Conservation (phyloP, 495 filamentous ascomycete genomes). For the Penicillium manginii region DNA sequence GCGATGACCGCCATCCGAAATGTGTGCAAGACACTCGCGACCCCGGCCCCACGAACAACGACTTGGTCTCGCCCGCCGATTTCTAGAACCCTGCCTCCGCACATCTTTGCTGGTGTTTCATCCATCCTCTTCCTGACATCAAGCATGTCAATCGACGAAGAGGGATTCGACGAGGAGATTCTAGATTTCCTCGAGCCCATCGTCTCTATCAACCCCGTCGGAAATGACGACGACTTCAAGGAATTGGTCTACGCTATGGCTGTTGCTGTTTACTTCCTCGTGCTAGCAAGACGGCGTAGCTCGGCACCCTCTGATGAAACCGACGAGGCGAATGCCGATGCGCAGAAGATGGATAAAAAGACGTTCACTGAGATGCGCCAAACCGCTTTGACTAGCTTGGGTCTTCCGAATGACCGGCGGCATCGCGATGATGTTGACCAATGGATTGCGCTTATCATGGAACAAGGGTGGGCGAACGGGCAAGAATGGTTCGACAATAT, state of each 20-base stretch:
- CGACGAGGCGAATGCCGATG: conserved; percentile 26
- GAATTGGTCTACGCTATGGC: conserved; percentile 50
- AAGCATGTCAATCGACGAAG: conserved; percentile 33
- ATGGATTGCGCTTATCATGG: conserved; percentile 60
- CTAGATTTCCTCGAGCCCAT: conserved; percentile 44
- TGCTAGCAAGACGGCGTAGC: conserved; percentile 47
- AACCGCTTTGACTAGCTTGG: conserved; percentile 45
- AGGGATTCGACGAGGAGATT: conserved; percentile 43
- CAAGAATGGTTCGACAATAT: conserved; percentile 71
- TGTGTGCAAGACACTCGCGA: conserved; percentile 65
- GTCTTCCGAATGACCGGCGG: conserved; percentile 38
- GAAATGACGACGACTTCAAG: conserved; percentile 45
- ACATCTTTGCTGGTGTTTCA: conserved; percentile 67
- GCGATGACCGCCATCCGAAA: conserved; percentile 66
- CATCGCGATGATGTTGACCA: conserved; percentile 60
- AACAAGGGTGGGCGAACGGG: conserved; percentile 62
- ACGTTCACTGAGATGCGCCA: conserved; percentile 54
- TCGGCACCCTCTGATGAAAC: conserved; percentile 23
- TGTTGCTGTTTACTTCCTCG: conserved; percentile 72
- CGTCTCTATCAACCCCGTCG: conserved; percentile 28
- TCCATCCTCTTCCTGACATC: conserved; percentile 54
- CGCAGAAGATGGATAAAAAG: conserved; percentile 50
- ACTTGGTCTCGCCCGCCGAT: conserved; percentile 51
- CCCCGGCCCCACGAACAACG: conserved; percentile 50
- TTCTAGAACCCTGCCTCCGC: conserved; percentile 55